Evolutionary conservation across 768 basidiomycete species (phyloP).

Genomic region (Tremella fuciformis): DNA sequence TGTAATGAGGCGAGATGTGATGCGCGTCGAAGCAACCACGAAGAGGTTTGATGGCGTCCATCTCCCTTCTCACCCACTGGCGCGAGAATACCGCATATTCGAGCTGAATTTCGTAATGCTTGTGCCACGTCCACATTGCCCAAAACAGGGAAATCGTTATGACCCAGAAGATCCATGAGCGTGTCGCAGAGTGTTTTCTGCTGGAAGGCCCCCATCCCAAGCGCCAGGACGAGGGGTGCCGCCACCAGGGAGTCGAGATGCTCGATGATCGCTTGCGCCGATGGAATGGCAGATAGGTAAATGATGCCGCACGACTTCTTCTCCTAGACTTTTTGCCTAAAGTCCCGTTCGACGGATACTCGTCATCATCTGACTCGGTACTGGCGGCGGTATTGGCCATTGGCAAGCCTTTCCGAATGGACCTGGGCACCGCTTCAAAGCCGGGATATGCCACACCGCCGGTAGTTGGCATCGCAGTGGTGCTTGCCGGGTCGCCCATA

Average conservation of each 20-base stretch:
- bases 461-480: background rate
- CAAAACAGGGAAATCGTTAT: constrained; percentile 14
- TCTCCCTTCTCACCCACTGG: constrained; percentile 69
- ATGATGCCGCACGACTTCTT: constrained; percentile 24
- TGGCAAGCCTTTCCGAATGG: background rate
- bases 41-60: constrained; percentile 65
- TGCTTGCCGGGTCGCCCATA: background rate
- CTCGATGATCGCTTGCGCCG: constrained; percentile 24
- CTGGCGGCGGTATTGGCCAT: no score
- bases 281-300: constrained; percentile 35
- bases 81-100: constrained; percentile 77
- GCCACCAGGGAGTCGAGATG: constrained; percentile 21
- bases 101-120: constrained; percentile 67
- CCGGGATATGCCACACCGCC: background rate
- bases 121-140: constrained; percentile 54
- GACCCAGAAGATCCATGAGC: constrained; percentile 7
- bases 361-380: constrained; percentile 22
- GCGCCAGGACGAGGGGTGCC: background rate
- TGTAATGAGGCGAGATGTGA: constrained; percentile 44
- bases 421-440: background rate
- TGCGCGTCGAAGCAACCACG: constrained; percentile 40
- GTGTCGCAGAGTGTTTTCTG: background rate
- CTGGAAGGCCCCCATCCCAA: background rate
- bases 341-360: constrained; percentile 11
- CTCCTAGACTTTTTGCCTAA: constrained; percentile 14